Evolutionary conservation across 305 asterid species (phyloP).

Genomic region (Solanum hybrid): DNA sequence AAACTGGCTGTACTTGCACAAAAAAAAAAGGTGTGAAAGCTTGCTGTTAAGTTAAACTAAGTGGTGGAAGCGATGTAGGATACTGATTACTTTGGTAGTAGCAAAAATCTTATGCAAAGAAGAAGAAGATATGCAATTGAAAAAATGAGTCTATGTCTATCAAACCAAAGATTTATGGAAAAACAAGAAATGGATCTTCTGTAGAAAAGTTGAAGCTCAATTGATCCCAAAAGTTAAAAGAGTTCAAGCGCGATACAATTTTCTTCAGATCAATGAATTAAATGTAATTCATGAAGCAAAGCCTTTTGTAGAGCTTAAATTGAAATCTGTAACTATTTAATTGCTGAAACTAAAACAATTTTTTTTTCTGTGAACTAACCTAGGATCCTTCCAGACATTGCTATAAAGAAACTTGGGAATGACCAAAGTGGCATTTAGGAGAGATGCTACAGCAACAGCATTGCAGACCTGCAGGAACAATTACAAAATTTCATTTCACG

Average conservation of each 20-base stretch:
- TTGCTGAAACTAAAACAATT: background rate
- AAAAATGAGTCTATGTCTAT: background rate
- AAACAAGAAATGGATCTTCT: background rate
- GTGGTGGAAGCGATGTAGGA: background rate
- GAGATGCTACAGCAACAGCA: conserved; percentile 80
- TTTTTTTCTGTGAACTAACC: conserved; percentile 22
- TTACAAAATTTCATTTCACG: background rate
- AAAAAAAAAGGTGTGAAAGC: background rate
- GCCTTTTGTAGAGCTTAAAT: background rate
- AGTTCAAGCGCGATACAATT: background rate
- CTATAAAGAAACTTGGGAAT: conserved; percentile 87
- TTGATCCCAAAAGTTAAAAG: background rate
- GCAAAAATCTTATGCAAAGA: background rate
- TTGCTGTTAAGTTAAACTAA: background rate
- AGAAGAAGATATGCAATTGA: background rate
- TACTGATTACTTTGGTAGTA: background rate
- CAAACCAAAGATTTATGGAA: background rate
- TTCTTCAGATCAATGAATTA: background rate
- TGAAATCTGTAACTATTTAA: background rate
- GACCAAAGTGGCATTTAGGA: conserved; percentile 84
- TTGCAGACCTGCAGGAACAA: conserved; percentile 63
- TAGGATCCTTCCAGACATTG: conserved; percentile 96
- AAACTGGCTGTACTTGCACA: conserved; percentile 57
- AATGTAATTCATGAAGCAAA: background rate
- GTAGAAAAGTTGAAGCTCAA: background rate